These are phyloP conservation scores for Pseudopithomyces chartarum DNA, from an alignment of 2,329 filamentous ascomycete species.

Conservation along the genomic window DNA sequence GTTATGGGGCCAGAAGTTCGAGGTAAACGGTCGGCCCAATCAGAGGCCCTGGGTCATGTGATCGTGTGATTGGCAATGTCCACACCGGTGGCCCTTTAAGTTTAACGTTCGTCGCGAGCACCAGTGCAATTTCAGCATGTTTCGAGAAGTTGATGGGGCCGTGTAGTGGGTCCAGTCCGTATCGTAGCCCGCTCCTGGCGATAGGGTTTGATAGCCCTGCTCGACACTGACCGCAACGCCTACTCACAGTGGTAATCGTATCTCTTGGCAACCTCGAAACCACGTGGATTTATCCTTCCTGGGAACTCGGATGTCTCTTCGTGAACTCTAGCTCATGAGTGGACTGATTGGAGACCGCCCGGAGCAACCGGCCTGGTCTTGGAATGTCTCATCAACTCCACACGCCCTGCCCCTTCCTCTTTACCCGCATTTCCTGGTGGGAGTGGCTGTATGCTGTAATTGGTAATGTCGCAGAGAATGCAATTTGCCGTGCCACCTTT, in stretches of 20 bases:
- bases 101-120: not conserved
- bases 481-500: not conserved
- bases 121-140: not conserved
- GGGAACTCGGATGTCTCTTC: no score
- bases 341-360: not conserved
- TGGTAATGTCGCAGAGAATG: not conserved
- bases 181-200: not conserved
- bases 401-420: not conserved
- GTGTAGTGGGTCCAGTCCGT: not conserved
- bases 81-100: not conserved
- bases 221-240: not conserved
- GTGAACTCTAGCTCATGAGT: not conserved
- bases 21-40: not conserved
- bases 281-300: not conserved
- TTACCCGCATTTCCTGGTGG: not conserved
- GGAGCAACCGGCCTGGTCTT: not conserved
- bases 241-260: not conserved
- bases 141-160: not conserved
- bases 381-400: not conserved
- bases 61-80: not conserved
- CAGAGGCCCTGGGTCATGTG: not conserved
- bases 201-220: not conserved
- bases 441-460: not conserved
- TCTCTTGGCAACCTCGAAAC: not conserved
- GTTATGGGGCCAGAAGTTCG: conserved; percentile 1